Conservation (phyloP, 2,329 filamentous ascomycete species). For the Ophiostoma tasmaniense region DNA sequence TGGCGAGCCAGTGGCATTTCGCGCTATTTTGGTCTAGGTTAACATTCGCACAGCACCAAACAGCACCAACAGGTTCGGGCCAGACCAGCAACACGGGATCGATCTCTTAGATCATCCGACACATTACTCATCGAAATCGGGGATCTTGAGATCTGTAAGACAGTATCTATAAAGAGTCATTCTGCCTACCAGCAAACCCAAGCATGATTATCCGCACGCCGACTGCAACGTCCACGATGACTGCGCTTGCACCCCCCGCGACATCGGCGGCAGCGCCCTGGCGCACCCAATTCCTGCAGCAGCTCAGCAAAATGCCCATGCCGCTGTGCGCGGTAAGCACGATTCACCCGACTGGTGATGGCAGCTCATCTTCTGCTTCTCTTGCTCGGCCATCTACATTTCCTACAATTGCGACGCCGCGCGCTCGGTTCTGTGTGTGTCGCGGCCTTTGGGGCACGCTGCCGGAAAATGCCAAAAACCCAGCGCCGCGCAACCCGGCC, state of each 20-base stretch:
- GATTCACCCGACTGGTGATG: constrained; percentile 30
- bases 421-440: constrained; percentile 73
- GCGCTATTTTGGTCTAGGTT: neutral
- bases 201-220: constrained; percentile 16
- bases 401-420: constrained; percentile 37
- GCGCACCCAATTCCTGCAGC: constrained; percentile 44
- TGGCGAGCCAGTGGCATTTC: neutral
- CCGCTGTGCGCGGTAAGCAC: constrained; percentile 45
- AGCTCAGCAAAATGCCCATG: constrained; percentile 39
- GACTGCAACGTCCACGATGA: constrained; percentile 1
- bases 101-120: neutral
- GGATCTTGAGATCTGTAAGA: neutral
- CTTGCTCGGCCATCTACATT: neutral
- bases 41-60: neutral
- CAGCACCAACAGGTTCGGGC: neutral
- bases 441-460: constrained; percentile 75
- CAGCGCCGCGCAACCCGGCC: constrained; percentile 60
- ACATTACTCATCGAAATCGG: neutral
- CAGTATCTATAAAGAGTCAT: neutral
- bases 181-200: neutral
- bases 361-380: neutral
- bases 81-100: neutral
- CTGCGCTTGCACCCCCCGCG: constrained; percentile 13
- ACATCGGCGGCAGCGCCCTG: constrained; percentile 38
- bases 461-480: constrained; percentile 63